Percentiles rank a stretch among this genome's conserved stretches.
Conservation (phyloP, 805 yeast genomes). For the Yueomyces sinensis region DNA sequence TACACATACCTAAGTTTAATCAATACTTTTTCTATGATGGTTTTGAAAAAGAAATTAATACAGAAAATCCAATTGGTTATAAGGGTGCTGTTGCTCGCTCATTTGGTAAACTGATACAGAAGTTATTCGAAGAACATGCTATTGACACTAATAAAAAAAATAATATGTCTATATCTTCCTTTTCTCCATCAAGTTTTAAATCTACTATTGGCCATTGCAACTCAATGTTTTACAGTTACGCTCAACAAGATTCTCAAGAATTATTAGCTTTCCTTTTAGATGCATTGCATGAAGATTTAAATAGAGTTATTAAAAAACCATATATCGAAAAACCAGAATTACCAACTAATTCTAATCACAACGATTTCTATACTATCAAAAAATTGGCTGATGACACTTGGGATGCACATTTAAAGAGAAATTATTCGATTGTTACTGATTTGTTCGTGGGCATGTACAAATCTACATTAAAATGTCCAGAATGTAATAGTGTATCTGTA, state of each 20-base stretch:
- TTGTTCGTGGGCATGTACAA: constrained; percentile 84
- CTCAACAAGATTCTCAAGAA: constrained; percentile 94
- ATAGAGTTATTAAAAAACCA: constrained; percentile 72
- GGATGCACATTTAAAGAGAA: constrained; percentile 65
- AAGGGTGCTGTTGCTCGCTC: constrained; percentile 68
- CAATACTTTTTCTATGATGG: constrained; percentile 56
- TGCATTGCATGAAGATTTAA: constrained; percentile 86
- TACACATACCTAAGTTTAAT: constrained; percentile 73
- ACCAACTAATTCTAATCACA: constrained; percentile 41
- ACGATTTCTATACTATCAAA: constrained; percentile 38
- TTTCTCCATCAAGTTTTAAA: constrained; percentile 68
- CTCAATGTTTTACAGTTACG: constrained; percentile 71
- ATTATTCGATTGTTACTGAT: constrained; percentile 76
- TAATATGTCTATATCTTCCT: constrained; percentile 10
- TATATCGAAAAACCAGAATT: constrained; percentile 80
- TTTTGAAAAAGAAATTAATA: constrained; percentile 55
- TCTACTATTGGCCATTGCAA: constrained; percentile 66
- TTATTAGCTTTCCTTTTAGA: constrained; percentile 80
- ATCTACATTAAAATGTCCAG: constrained; percentile 82
- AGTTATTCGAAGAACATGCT: constrained; percentile 33
- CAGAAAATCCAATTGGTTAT: constrained; percentile 73
- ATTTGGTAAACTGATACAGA: constrained; percentile 56
- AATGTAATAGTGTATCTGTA: constrained; percentile 61
- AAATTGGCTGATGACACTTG: constrained; percentile 64
- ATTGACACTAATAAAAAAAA: constrained; percentile 2